phyloP scores from a whole-genome alignment of 371 early-diverging fungal genomes.

The Mucor indicus region DNA sequence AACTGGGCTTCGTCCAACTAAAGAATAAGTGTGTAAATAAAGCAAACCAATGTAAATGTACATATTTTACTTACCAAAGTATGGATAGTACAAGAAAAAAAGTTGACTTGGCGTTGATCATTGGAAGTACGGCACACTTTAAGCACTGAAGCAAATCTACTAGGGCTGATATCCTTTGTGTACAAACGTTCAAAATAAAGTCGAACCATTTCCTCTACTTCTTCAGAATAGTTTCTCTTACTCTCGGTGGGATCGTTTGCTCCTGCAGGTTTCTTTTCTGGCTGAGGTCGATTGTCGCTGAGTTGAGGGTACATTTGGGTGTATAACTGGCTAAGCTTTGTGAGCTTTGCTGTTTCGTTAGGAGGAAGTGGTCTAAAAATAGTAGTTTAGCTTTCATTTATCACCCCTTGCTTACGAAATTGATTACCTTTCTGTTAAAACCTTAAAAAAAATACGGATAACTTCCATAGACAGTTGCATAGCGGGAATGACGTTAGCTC shows the following conservation, averaged over 20 bases:
- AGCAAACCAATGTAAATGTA: too few relatives aligned
- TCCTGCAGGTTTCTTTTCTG: conserved; percentile 10
- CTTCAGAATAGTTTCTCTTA: conserved; percentile 35
- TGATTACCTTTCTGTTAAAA: conserved; percentile 57
- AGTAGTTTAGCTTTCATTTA: too few relatives aligned
- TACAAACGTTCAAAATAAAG: conserved; percentile 76
- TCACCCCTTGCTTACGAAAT: too few relatives aligned
- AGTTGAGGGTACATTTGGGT: conserved; percentile 31
- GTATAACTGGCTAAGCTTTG: conserved; percentile 33
- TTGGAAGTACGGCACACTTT: conserved; percentile 69
- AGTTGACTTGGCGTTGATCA: conserved; percentile 65
- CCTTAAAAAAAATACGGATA: conserved; percentile 64
- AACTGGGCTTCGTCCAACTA: conserved; percentile 92
- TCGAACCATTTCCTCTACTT: conserved; percentile 78
- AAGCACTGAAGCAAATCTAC: conserved; percentile 70
- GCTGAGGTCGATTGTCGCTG: conserved; percentile 10
- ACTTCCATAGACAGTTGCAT: conserved; percentile 69
- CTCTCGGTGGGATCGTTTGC: conserved; percentile 3
- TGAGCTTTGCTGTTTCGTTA: conserved; percentile 30
- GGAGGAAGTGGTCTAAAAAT: conserved; percentile 30
- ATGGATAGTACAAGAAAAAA: conserved; percentile 79
- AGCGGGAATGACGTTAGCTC: conserved; percentile 31
- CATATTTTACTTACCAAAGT: conserved; percentile 48
- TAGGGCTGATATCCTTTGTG: conserved; percentile 66
- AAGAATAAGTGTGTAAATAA: too few relatives aligned